Base-by-base conservation (phyloP, 225 moss, liverwort and hornwort genomes). In the Takakia lepidozioides region DNA sequence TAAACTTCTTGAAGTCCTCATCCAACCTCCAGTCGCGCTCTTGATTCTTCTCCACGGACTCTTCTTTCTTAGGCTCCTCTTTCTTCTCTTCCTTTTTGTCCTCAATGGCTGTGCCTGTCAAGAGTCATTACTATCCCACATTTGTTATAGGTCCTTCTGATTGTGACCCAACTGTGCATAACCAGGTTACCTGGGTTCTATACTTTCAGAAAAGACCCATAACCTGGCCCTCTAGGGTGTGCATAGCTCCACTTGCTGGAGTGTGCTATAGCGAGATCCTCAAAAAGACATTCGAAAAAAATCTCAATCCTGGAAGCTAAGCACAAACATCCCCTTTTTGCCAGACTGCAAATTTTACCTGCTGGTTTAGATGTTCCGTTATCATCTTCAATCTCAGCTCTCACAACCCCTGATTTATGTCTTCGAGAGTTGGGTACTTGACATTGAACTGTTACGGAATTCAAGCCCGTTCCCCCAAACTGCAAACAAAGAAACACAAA, bases 21-120 rank as follows among this genome's bases (percentile, higher is more conserved):
- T 95, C 93, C 14, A 82, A 51, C 44, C 86, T 80, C 93, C 93
- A 95, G 41, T 95, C 93, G 29, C 71, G 48, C 38, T 90, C 80
- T 63, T 87, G 74, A 49, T 85, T 82, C 66, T 83, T 85, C 55
- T 86, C 81, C 38, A 23, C 46, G 18, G 34, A 1, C 45, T 64
- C 68, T 41, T 72, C 69, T 41, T 71, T 62, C 8, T 69, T 54
- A 1, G 58, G 53, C 57, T 62, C 58, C 45, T 34, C 55, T 29
- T 49, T 56, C 45, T 73, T 80, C 10, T 58, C 39, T 21, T 45
- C 19, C 29, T 61, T 38, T 38, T 74, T 46, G 39, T 86, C 64
- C 65, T 81, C 82, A 36, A 65, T 53, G 36, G 43, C 63, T 13
- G 65, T 73, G 48, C 52, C 77, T 69, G 44, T 11, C 23, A 68